Evolutionary conservation across 495 filamentous ascomycete species (phyloP).

Genomic region (Lichenothelia convexa): DNA sequence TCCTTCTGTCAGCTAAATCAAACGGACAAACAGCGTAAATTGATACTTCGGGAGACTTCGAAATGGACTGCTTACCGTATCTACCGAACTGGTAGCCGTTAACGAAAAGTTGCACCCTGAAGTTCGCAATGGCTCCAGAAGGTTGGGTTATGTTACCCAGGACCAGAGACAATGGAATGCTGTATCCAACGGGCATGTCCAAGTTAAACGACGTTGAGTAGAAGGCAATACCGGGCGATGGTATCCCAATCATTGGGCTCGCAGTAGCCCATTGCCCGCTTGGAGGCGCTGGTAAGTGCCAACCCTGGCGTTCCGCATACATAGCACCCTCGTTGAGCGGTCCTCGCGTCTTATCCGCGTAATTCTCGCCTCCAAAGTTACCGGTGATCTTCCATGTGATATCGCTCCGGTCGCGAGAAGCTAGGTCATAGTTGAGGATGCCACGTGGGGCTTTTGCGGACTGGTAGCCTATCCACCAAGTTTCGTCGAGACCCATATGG

Average conservation of each 20-base stretch:
- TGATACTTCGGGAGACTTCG: conserved; percentile 13
- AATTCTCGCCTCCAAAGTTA: conserved; percentile 58
- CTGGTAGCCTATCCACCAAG: conserved; percentile 39
- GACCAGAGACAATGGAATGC: conserved; percentile 21
- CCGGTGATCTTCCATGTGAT: conserved; percentile 65
- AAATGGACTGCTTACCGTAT: conserved; percentile 20
- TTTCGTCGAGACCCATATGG: conserved; percentile 51
- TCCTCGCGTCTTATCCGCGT: conserved; percentile 44
- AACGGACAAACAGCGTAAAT: too few relatives aligned
- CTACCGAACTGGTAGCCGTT: conserved; percentile 66
- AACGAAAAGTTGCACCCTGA: conserved; percentile 39
- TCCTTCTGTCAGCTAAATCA: too few relatives aligned
- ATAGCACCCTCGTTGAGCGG: conserved; percentile 64
- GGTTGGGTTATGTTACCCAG: conserved; percentile 14
- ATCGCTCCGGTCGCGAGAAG: conserved; percentile 25
- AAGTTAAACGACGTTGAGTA: conserved; percentile 30
- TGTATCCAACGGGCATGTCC: conserved; percentile 20
- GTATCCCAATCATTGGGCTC: conserved; percentile 36
- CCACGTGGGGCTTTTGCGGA: conserved; percentile 53
- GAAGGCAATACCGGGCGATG: conserved; percentile 29
- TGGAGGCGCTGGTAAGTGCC: conserved; percentile 44
- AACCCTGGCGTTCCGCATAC: conserved; percentile 52
- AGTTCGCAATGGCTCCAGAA: conserved; percentile 2
- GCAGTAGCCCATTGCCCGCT: too few relatives aligned
- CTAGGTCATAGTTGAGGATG: conserved; percentile 39